Evolutionary conservation across 768 basidiomycete genomes (phyloP).

Genomic region (Kockovaella imperatae): DNA sequence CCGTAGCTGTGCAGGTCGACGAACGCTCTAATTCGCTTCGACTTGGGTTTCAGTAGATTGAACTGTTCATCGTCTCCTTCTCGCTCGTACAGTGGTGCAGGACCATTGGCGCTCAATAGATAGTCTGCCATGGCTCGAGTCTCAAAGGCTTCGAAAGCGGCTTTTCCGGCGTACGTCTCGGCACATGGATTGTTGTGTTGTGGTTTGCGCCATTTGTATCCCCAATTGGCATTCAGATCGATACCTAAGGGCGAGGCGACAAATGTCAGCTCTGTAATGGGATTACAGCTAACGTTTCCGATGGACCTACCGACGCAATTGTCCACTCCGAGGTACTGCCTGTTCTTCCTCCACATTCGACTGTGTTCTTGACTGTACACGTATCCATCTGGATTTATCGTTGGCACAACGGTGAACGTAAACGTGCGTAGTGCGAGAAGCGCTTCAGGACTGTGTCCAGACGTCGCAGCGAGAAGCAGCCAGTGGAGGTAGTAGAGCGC

Average conservation of each 20-base stretch:
- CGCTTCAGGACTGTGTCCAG: constrained; percentile 46
- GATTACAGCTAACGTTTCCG: background rate
- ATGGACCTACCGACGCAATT: constrained; percentile 29
- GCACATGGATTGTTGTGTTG: constrained; percentile 56
- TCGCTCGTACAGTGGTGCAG: constrained; percentile 28
- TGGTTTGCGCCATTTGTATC: constrained; percentile 58
- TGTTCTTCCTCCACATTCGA: constrained; percentile 51
- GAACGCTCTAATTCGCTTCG: constrained; percentile 53
- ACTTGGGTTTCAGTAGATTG: too few species aligned
- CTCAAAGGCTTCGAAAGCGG: constrained; percentile 69
- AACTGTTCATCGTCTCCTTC: constrained; percentile 23
- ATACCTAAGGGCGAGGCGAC: constrained; percentile 52
- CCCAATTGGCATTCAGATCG: constrained; percentile 74
- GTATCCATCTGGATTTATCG: constrained; percentile 48
- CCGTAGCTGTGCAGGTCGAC: constrained; percentile 74
- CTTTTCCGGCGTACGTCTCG: constrained; percentile 65
- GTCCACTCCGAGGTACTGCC: constrained; percentile 46
- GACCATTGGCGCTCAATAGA: constrained; percentile 48
- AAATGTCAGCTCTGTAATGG: background rate
- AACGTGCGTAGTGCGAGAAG: constrained; percentile 52
- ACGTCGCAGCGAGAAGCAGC: constrained; percentile 51
- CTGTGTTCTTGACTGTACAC: constrained; percentile 56
- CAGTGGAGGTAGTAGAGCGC: constrained; percentile 66
- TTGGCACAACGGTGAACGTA: constrained; percentile 42
- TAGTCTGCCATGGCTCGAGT: constrained; percentile 67